Base-by-base conservation (phyloP, 2,329 filamentous ascomycete genomes). In the Cercospora citrullina region DNA sequence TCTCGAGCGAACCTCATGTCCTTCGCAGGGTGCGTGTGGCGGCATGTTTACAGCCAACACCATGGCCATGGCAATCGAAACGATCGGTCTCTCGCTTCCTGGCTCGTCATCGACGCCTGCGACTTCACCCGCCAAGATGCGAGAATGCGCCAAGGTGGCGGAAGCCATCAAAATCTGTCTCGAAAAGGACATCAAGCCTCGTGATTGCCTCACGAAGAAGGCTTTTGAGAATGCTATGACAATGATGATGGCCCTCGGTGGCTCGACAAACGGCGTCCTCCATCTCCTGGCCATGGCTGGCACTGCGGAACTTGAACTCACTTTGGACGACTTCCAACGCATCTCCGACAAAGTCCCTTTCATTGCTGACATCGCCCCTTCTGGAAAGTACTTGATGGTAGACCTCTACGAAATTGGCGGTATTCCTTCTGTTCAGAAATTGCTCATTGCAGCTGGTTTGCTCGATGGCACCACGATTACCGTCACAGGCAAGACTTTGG, bases 21-120 rank as follows among this genome's bases (percentile, higher is more conserved):
- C 91, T 0, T 88, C 89, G 8, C 87, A 88, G 1, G 93, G 93
- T 31, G 93, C 92, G 0, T 96, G 93, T 71, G 92, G 92, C 58
- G 93, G 94, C 18, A 96, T 96, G 93, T 97, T 93, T 82, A 97
- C 93, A 0, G 93, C 93, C 71, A 96, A 96, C 81, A 96, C 93
- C 26, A 94, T 97, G 92, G 91, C 92, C 4, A 94, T 91, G 0
- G 92, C 91, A 14, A 93, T 96, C 71, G 93, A 97, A 82, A 92
- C 91, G 51, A 93, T 97, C 86, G 93, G 93, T 30, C 84, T 96
- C 31, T 89, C 89, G 0, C 84, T 96, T 7, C 92, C 93, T 0
- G 93, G 93, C 1, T 95, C 92, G 0, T 94, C 91, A 0, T 94
- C 91, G 0, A 95, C 89, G 64, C 93, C 93, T 1, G 93, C 93